A percentile compares a stretch with the other conserved stretches of the same genome.
These are phyloP conservation scores for Russula compacta DNA, from an alignment of 768 basidiomycete species.

Conservation along the genomic window DNA sequence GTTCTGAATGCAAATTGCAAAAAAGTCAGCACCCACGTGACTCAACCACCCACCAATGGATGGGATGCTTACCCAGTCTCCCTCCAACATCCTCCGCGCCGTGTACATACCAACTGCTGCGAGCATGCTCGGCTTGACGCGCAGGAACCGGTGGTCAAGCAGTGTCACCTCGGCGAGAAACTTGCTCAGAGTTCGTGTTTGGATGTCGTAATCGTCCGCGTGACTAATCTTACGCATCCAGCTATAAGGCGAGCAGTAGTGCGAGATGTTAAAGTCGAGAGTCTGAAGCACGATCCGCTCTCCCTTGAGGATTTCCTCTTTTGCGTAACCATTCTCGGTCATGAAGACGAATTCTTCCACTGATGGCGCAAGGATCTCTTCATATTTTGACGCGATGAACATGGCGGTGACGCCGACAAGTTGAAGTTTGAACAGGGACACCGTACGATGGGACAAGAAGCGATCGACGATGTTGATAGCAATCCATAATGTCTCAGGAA, in stretches of 20 bases:
- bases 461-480: constrained; percentile 90
- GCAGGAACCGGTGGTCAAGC: constrained; percentile 84
- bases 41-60: not conserved
- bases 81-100: constrained; percentile 86
- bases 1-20: constrained; percentile 58
- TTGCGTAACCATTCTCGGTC: constrained; percentile 90
- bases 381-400: constrained; percentile 99
- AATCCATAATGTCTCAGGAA: constrained; percentile 98
- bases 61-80: constrained; percentile 78
- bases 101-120: constrained; percentile 98
- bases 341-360: constrained; percentile 99
- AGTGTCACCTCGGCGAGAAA: constrained; percentile 95
- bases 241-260: constrained; percentile 98
- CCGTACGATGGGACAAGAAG: constrained; percentile 59
- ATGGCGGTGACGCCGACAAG: constrained; percentile 98
- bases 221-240: constrained; percentile 99
- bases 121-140: constrained; percentile 86
- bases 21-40: constrained; percentile 23
- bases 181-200: constrained; percentile 94
- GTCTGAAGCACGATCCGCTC: constrained; percentile 95
- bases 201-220: constrained; percentile 97
- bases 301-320: constrained; percentile 96
- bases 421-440: constrained; percentile 79
- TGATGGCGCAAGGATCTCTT: constrained; percentile 94
- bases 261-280: constrained; percentile 89